Evolutionary conservation across 73 alveolate genomes (phyloP).

Genomic region (Paramecium biaurelia): DNA sequence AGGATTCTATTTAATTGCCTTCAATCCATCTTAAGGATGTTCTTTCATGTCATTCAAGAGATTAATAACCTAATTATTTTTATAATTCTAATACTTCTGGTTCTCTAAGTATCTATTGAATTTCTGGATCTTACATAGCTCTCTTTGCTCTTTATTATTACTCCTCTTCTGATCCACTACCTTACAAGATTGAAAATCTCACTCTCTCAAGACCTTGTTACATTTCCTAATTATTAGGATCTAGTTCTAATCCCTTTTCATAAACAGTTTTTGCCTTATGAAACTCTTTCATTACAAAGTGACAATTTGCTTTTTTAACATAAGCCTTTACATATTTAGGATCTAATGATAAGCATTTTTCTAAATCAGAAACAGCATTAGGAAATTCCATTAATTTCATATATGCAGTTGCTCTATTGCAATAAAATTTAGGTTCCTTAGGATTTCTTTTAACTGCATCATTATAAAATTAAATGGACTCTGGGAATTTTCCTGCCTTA

Average conservation of each 20-base stretch:
- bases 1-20: conserved; percentile 86
- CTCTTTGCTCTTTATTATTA: conserved; percentile 88
- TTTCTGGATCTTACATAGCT: conserved; percentile 99
- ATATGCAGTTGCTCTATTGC: conserved; percentile 91
- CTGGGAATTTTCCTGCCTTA: conserved; percentile 90
- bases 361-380: conserved; percentile 85
- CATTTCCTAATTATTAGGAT: conserved; percentile 85
- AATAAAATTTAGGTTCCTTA: conserved; percentile 76
- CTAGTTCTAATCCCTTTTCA: conserved; percentile 84
- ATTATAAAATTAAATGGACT: conserved; percentile 85
- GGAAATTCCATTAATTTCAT: conserved; percentile 90
- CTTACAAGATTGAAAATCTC: conserved; percentile 73
- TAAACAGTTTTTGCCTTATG: conserved; percentile 89
- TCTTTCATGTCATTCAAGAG: conserved; percentile 68
- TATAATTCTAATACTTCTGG: conserved; percentile 78
- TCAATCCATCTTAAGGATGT: conserved; percentile 83
- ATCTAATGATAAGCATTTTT: conserved; percentile 83
- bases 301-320: conserved; percentile 88
- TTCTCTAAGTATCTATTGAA: conserved; percentile 87
- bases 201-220: conserved; percentile 74
- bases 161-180: conserved; percentile 85
- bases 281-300: conserved; percentile 85
- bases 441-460: conserved; percentile 95
- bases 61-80: conserved; percentile 68
- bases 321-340: conserved; percentile 87